Evolutionary conservation across 108 stramenopile genomes (phyloP).

Genomic region (Poteriospumella lacustris): DNA sequence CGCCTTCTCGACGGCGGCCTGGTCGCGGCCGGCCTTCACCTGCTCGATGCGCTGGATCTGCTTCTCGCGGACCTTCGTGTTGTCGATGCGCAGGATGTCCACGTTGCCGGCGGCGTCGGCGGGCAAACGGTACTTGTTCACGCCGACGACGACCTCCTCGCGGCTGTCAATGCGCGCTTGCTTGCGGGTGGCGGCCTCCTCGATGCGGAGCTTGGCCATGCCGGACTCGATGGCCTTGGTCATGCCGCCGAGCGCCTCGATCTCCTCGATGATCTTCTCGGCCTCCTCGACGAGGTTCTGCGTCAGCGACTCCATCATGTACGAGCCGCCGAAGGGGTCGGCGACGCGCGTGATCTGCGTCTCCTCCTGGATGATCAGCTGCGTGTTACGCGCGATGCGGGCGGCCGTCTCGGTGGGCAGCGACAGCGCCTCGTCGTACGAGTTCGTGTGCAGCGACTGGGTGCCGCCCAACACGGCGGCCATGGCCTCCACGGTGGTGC

Average conservation of each 20-base stretch:
- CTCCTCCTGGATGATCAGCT: constrained; percentile 94
- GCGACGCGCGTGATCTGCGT: constrained; percentile 78
- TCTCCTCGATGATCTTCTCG: constrained; percentile 75
- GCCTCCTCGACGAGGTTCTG: constrained; percentile 82
- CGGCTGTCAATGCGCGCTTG: constrained; percentile 73
- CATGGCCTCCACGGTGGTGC: constrained; percentile 94
- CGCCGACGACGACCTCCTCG: constrained; percentile 85
- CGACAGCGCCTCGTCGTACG: constrained; percentile 94
- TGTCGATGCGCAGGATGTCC: constrained; percentile 80
- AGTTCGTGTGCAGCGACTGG: constrained; percentile 96
- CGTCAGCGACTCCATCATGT: constrained; percentile 95
- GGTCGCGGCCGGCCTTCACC: constrained; percentile 67
- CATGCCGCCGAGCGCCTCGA: constrained; percentile 90
- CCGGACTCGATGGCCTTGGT: constrained; percentile 88
- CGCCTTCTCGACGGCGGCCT: constrained; percentile 59
- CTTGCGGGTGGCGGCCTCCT: constrained; percentile 90
- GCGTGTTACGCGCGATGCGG: constrained; percentile 92
- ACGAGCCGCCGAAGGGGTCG: constrained; percentile 86
- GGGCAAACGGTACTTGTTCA: constrained; percentile 84
- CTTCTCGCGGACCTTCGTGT: constrained; percentile 68
- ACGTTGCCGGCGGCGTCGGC: constrained; percentile 59
- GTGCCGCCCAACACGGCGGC: constrained; percentile 95
- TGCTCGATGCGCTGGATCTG: constrained; percentile 68
- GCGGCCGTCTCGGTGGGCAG: constrained; percentile 91
- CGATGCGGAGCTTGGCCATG: constrained; percentile 86